These are phyloP conservation scores for Lathyrus oleraceus DNA, from an alignment of 306 rosid genomes.

Conservation along the genomic window DNA sequence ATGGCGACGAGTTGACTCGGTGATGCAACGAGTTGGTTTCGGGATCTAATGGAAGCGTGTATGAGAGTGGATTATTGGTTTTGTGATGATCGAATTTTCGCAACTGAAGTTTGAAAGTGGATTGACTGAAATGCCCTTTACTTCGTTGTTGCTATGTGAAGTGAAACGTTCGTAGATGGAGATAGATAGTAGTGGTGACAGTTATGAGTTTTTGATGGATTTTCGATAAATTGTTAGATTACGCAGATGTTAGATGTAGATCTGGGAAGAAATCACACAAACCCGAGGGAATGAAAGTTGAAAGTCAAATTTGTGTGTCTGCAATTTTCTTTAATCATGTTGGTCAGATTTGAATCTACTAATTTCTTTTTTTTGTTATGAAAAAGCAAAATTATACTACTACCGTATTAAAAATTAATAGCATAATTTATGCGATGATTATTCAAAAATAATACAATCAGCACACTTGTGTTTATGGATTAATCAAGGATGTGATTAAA, in stretches of 20 bases:
- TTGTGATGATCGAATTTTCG: constrained; percentile 12
- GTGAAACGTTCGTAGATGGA: not conserved
- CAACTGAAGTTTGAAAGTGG: constrained; percentile 18
- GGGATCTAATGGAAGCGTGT: constrained; percentile 29
- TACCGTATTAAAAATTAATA: not conserved
- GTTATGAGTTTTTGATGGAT: not conserved
- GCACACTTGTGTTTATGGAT: too few relatives aligned
- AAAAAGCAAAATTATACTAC: not conserved
- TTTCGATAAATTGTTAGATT: not conserved
- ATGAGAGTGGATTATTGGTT: not conserved
- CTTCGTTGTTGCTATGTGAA: not conserved
- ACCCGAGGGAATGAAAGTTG: not conserved
- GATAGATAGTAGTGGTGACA: not conserved
- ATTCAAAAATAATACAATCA: too few relatives aligned
- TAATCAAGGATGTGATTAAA: too few relatives aligned
- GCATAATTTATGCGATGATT: not conserved
- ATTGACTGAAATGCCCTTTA: constrained; percentile 30
- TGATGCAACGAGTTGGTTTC: constrained; percentile 25
- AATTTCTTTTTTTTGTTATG: not conserved
- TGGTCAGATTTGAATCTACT: not conserved
- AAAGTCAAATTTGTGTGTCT: constrained; percentile 1
- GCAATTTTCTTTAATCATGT: not conserved
- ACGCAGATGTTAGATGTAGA: constrained; percentile 18
- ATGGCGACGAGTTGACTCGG: constrained; percentile 50
- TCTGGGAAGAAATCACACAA: not conserved